Percentiles rank a stretch among this genome's conserved stretches.
phyloP scores from a whole-genome alignment of 345 rosid genomes.

The Geranium rotundifolium region DNA sequence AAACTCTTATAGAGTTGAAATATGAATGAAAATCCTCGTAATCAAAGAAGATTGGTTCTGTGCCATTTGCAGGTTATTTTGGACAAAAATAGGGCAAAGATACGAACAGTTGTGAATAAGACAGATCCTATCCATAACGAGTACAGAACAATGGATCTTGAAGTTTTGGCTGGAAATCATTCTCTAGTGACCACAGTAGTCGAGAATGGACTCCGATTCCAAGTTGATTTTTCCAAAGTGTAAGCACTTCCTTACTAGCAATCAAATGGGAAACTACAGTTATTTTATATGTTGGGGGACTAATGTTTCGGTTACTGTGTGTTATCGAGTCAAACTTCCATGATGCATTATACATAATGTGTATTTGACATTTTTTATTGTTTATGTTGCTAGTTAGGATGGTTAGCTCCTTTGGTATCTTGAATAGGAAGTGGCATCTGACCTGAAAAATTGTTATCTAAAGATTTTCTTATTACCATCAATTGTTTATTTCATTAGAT shows the following conservation, averaged over 20 bases:
- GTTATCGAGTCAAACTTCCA: no score
- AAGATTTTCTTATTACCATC: no score
- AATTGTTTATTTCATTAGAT: no score
- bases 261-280: no score
- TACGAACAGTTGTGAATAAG: constrained; percentile 88
- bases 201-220: constrained; percentile 80
- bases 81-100: constrained; percentile 85
- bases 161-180: constrained; percentile 84
- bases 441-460: no score
- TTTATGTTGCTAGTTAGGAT: no score
- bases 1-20: neutral
- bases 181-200: constrained; percentile 79
- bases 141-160: constrained; percentile 83
- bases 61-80: constrained; percentile 51
- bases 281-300: no score
- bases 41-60: constrained; percentile 1
- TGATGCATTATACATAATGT: no score
- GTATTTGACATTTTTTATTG: no score
- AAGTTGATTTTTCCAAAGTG: constrained; percentile 82
- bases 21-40: constrained; percentile 4
- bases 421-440: no score
- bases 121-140: constrained; percentile 60
- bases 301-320: no score
- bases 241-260: constrained; percentile 23
- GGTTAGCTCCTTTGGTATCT: no score